Evolutionary conservation across 2,329 filamentous ascomycete genomes (phyloP), one percentile per base, ranked within the genome.

Genomic region (Phaeophleospora eucalypticola): DNA sequence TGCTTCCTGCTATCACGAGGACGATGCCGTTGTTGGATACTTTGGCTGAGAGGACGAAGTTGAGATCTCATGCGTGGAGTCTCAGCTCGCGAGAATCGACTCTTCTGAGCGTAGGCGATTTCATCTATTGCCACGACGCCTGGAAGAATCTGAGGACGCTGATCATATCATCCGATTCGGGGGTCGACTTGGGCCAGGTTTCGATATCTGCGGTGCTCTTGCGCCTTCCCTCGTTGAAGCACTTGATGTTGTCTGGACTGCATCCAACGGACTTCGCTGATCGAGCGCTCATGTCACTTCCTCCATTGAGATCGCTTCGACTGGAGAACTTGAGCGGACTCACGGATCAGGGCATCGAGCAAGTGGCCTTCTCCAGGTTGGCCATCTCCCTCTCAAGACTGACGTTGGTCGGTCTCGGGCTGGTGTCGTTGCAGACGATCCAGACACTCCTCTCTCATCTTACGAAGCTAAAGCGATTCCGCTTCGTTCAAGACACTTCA

Each of bases 41-140:
- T 2, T 58, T 82, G 16, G 79, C 79, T 0, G 79, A 75, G 4
- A 68, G 78, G 34, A 66, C 69, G 42, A 72, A 73, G 41, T 60
- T 83, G 29, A 78, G 72, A 56, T 74, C 80, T 56, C 73, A 79
- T 43, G 69, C 73, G 2, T 82, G 79, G 79, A 63, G 80, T n/a
- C 60, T 81, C 1, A 48, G 54, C 36, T 56, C 47, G 17, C 41
- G 32, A n/a, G 42, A 37, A 19, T 35, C 21, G 9, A 41, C 20
- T n/a, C 38, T 58, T 16, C 56, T 71, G n/a, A 69, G 72, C 35
- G 64, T 77, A 42, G 74, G 79, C 52, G 71, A 72, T 52, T 81
- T 82, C 51, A 65, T 80, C 3, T 65, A 74, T 42, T 74, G 76
- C 45, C 79, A 82, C 56, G 68, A 71, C 2, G 68, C 69, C 10